A percentile compares a stretch with the other conserved stretches of the same genome.
Conservation (phyloP, 2,329 filamentous ascomycete genomes). For the Fusarium setosum region DNA sequence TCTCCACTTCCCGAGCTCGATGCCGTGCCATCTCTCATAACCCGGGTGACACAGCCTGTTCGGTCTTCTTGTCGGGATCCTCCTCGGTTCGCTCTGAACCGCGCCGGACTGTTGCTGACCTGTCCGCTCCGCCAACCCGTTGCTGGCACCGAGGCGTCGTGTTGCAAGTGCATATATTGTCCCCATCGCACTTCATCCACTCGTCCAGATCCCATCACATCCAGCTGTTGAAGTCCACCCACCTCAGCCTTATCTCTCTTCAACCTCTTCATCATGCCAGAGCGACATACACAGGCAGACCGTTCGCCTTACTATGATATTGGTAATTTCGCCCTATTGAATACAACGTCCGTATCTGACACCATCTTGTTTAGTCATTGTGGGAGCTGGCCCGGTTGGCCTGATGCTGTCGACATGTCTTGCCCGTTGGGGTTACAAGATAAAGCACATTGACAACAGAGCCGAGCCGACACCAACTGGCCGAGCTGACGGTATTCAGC, state of each 20-base stretch:
- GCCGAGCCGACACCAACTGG: slow-evolving; percentile 86
- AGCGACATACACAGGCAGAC: slow-evolving; percentile 17
- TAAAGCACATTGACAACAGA: slow-evolving; percentile 95
- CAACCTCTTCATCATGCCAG: slow-evolving; percentile 23
- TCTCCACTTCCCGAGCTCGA: slow-evolving; percentile 34
- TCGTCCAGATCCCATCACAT: slow-evolving; percentile 5
- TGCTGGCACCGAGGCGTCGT: slow-evolving; percentile 15
- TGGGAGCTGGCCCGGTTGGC: slow-evolving; percentile 90
- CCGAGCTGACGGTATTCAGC: slow-evolving; percentile 92
- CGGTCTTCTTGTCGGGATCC: slow-evolving; percentile 6
- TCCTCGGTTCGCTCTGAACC: slow-evolving; percentile 30
- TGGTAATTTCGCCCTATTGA: slow-evolving; percentile 44
- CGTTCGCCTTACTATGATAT: slow-evolving; percentile 56
- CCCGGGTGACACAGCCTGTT: not conserved
- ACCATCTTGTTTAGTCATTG: slow-evolving; percentile 70
- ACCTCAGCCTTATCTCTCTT: not conserved
- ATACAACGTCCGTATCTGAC: slow-evolving; percentile 34
- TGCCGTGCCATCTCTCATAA: slow-evolving; percentile 22
- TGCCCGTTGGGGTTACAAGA: slow-evolving; percentile 92
- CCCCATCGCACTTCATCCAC: slow-evolving; percentile 9
- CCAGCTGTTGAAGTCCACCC: slow-evolving; percentile 3
- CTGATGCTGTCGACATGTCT: slow-evolving; percentile 89
- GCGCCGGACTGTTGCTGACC: slow-evolving; percentile 14
- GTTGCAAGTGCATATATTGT: slow-evolving; percentile 31
- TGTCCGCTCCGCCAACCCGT: slow-evolving; percentile 18